These are phyloP conservation scores for Leccinum fuscescens DNA, from an alignment of 1,284 basidiomycete species.

Conservation along the genomic window DNA sequence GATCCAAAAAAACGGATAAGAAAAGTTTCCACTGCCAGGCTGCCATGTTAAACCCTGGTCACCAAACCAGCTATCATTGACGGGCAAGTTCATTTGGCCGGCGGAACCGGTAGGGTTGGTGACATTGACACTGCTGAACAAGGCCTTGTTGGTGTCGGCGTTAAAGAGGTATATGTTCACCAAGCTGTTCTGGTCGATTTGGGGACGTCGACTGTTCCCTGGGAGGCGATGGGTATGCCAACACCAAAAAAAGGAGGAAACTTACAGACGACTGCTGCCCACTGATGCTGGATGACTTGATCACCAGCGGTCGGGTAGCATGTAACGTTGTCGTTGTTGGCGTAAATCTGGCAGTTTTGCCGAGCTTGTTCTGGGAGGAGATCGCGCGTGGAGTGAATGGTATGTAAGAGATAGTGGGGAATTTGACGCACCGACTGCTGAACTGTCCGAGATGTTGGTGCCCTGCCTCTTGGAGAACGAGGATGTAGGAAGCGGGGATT, in stretches of 20 bases:
- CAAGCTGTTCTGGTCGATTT: constrained; percentile 41
- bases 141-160: constrained; percentile 53
- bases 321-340: constrained; percentile 68
- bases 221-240: constrained; percentile 22
- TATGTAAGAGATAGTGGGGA: constrained; percentile 14
- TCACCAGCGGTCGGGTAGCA: constrained; percentile 63
- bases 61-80: constrained; percentile 77
- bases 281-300: constrained; percentile 62
- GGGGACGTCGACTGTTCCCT: constrained; percentile 55
- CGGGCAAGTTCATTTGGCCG: constrained; percentile 52
- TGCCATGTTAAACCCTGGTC: constrained; percentile 48
- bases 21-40: constrained; percentile 44
- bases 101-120: constrained; percentile 54
- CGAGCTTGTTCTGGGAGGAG: constrained; percentile 33
- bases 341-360: constrained; percentile 34
- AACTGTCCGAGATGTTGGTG: constrained; percentile 38
- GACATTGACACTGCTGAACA: constrained; percentile 43
- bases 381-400: constrained; percentile 14
- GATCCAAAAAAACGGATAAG: constrained; percentile 72
- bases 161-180: constrained; percentile 73
- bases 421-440: constrained; percentile 42
- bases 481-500: constrained; percentile 15
- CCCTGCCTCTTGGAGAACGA: constrained; percentile 22
- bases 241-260: constrained; percentile 21
- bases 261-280: constrained; percentile 74